Evolutionary conservation across 768 basidiomycete genomes (phyloP), one percentile per base, ranked within the genome.

Genomic region (Crucibulum laeve): DNA sequence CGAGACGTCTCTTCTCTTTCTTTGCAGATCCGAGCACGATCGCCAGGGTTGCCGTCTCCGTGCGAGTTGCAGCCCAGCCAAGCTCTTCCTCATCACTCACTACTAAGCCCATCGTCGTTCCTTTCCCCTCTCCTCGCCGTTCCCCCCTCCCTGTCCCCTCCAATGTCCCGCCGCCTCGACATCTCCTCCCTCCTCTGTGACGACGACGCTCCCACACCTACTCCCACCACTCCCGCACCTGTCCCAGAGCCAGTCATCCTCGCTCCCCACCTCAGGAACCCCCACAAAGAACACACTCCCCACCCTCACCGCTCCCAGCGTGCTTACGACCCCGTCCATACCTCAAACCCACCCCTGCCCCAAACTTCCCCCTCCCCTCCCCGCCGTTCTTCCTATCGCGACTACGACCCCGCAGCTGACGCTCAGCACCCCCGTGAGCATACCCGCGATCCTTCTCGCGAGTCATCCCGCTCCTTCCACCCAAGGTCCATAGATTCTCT

Each of bases 111-210:
- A 10, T 11, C 19, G 36, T 19, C 11, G 10, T 40, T 40, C 18
- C 39, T 42, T 45, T 54, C 52, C 52, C 56, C 50, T 56, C 51
- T 24, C 49, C 39, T 41, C 45, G 41, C 42, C 48, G 37, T 45
- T 44, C 48, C 45, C 55, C 53, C 53, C 53, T 46, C 47, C 52
- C 53, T 51, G 52, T 35, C 49, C 49, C 46, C 56, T 55, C 85
- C 84, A 82, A 71, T 73, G 37, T 79, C 82, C 21, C 72, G 84
- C 42, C 73, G 86, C 40, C 81, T 89, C 56, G 81, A 82, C 55
- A 89, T 90, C 18, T 82, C 84, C 11, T 85, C 84, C 5, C 76
- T 89, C 28, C 74, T 88, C 23, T 87, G 83, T 55, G 65, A 73
- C 53, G 76, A 79, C 56, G 63, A 70, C 49, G 55, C 57, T 18